Evolutionary conservation across 169 alveolate species (phyloP), one percentile per base, ranked within the genome.

Genomic region (Cyclospora cayetanensis): DNA sequence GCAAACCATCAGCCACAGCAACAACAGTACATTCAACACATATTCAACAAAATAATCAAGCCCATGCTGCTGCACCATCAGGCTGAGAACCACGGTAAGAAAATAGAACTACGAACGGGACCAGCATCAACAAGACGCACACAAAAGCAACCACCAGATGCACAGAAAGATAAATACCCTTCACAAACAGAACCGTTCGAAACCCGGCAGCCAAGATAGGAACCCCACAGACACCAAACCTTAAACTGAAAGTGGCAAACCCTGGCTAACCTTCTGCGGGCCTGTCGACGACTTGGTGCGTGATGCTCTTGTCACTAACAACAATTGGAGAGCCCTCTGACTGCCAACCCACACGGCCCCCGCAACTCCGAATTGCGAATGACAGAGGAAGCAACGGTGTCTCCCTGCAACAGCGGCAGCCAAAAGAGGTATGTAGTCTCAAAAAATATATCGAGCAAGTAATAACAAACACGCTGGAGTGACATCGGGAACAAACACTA

Each of bases 231-330:
- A 39, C 63, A 31, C 11, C 34, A 76, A 37, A 42, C 7, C 35
- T 22, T 43, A 27, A 5, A 2, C 53, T 12, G 2, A 65, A 12
- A 25, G 18, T 18, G n/a, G 52, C 60, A 22, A 7, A 1, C 18
- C n/a, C 25, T 25, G n/a, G n/a, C 90, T 11, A 53, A 80, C 91
- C 18, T 15, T 77, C 91, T 15, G 90, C 72, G 34, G 95, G 95
- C 31, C 95, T 50, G 85, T 93, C 95, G 41, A 93, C 84, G 74
- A 93, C 70, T 43, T 91, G 94, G 74, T 93, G 95, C 9, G 95
- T 93, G 76, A 93, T 93, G 52, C 72, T 34, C 35, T 66, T 18
- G 84, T 90, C 65, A 50, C 39, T 31, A 60, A 31, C 74, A n/a
- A 11, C 43, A 42, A 92, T 50, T 27, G 94, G 94, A 1, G 94